Evolutionary conservation across 345 rosid species (phyloP).

Genomic region (Turritis glabra): DNA sequence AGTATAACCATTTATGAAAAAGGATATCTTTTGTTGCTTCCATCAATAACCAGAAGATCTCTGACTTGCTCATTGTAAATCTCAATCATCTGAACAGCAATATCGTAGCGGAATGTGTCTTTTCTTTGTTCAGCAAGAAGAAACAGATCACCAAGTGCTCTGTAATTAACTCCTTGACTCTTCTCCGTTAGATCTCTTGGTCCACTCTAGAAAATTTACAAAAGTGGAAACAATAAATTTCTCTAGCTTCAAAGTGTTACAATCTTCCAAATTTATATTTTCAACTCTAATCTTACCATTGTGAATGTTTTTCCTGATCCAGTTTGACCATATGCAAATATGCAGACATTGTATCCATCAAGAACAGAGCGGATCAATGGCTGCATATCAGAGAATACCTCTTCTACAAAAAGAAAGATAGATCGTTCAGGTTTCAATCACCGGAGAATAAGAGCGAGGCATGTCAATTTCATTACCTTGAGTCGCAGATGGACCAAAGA

Average conservation of each 20-base stretch:
- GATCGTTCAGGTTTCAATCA: constrained; percentile 19
- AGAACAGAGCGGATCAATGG: constrained; percentile 94
- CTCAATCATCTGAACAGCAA: constrained; percentile 97
- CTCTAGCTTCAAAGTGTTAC: constrained; percentile 10
- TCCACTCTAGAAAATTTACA: constrained; percentile 63
- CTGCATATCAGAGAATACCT: constrained; percentile 95
- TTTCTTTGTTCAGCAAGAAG: constrained; percentile 83
- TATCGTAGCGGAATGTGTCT: constrained; percentile 68
- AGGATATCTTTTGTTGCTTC: constrained; percentile 98
- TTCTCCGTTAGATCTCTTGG: constrained; percentile 81
- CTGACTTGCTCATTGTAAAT: constrained; percentile 97
- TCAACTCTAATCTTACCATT: constrained; percentile 61
- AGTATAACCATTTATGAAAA: constrained; percentile 27
- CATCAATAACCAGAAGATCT: constrained; percentile 85
- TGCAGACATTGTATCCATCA: constrained; percentile 96
- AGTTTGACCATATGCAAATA: constrained; percentile 98
- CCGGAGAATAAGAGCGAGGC: neutral
- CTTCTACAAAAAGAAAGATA: constrained; percentile 59
- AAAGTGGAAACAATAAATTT: neutral
- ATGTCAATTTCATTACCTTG: constrained; percentile 56
- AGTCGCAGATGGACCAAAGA: constrained; percentile 82
- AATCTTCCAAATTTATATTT: constrained; percentile 19
- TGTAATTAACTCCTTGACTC: constrained; percentile 87
- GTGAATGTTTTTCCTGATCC: constrained; percentile 97
- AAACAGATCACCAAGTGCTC: constrained; percentile 91